A percentile compares a stretch with the other conserved stretches of the same genome.
Conservation (phyloP, 441 rosid species). For the Populus tomentosa region DNA sequence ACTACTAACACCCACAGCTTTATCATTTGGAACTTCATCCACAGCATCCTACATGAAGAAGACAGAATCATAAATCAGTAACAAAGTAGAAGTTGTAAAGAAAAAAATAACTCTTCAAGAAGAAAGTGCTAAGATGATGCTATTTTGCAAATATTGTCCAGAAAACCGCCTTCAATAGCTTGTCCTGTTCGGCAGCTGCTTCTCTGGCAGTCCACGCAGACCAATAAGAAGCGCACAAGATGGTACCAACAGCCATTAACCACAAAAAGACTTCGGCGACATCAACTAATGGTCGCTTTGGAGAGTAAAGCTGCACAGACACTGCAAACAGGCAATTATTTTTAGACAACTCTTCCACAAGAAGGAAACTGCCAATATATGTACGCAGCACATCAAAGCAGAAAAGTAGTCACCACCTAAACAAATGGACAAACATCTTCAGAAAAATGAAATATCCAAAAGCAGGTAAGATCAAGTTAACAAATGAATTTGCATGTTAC, state of each 20-base stretch:
- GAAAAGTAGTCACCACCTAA: neutral
- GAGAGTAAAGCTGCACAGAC: slow-evolving; percentile 95
- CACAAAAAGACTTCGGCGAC: slow-evolving; percentile 97
- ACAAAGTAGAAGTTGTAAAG: neutral
- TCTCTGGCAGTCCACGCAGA: slow-evolving; percentile 96
- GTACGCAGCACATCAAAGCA: neutral
- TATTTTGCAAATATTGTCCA: slow-evolving; percentile 16
- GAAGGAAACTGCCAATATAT: slow-evolving; percentile 4
- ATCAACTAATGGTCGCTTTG: slow-evolving; percentile 80
- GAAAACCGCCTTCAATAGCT: slow-evolving; percentile 63
- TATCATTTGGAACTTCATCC: slow-evolving; percentile 55
- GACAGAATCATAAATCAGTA: slow-evolving; percentile 16
- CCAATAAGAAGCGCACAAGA: slow-evolving; percentile 91
- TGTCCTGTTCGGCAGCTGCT: slow-evolving; percentile 79
- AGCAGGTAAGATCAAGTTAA: neutral
- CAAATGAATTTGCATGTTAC: neutral
- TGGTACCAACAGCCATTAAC: slow-evolving; percentile 96
- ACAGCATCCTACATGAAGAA: slow-evolving; percentile 62
- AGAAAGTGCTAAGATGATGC: slow-evolving; percentile 6
- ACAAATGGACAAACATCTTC: neutral
- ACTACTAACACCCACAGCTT: slow-evolving; percentile 45
- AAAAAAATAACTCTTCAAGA: neutral
- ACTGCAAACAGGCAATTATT: slow-evolving; percentile 43
- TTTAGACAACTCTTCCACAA: slow-evolving; percentile 8
- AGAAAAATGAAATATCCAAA: neutral